phyloP scores from a whole-genome alignment of 768 basidiomycete genomes.

The button mushroom (Agaricus bisporus) region DNA sequence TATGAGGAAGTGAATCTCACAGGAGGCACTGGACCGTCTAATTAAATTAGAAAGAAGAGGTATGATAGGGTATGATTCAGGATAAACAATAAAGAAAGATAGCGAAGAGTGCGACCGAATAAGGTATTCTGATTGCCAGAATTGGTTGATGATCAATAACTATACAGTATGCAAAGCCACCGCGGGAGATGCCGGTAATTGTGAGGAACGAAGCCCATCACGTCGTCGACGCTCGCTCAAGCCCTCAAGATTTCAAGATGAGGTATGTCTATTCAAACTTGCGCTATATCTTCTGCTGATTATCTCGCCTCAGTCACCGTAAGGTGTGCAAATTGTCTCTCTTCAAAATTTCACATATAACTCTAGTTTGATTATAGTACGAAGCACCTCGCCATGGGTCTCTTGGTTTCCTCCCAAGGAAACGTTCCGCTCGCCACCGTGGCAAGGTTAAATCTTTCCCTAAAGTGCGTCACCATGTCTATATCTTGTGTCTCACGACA shows the following conservation, averaged over 20 bases:
- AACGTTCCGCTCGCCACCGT: conserved; percentile 94
- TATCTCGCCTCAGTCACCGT: conserved; percentile 58
- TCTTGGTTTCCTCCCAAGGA: conserved; percentile 94
- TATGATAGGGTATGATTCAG: no score
- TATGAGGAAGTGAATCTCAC: no score
- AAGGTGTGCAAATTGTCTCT: conserved; percentile 48
- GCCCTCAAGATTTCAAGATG: conserved; percentile 52
- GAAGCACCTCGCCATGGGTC: conserved; percentile 99
- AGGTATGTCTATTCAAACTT: conserved; percentile 37
- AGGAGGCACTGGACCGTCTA: no score
- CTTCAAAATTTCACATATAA: neutral
- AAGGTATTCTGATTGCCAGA: neutral
- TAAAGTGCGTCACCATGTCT: conserved; percentile 50
- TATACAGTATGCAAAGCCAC: conserved; percentile 39
- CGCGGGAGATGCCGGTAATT: conserved; percentile 29
- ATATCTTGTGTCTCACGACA: neutral
- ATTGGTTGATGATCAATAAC: conserved; percentile 7
- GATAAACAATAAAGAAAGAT: no score
- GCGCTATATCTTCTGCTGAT: conserved; percentile 11
- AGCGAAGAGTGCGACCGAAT: neutral
- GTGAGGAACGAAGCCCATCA: conserved; percentile 14
- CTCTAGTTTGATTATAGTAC: conserved; percentile 47
- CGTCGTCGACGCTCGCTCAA: conserved; percentile 24
- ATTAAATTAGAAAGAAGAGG: no score
- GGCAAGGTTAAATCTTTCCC: conserved; percentile 99